These are phyloP conservation scores for Mercurialis annua DNA, from an alignment of 345 rosid genomes.

Conservation along the genomic window DNA sequence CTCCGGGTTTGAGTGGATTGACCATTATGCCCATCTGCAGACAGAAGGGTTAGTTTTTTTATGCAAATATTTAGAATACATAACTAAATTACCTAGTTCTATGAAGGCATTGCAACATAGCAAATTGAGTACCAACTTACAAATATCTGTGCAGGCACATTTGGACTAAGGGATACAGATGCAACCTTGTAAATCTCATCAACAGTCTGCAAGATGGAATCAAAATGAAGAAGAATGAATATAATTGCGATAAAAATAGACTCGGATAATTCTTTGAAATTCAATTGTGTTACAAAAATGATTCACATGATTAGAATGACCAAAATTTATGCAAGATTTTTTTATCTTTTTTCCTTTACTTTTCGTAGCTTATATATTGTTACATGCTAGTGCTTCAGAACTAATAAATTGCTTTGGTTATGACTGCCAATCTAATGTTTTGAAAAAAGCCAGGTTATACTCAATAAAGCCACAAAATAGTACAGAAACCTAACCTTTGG, in stretches of 20 bases:
- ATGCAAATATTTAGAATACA: not conserved
- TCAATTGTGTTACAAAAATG: too few species aligned
- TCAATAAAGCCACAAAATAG: not conserved
- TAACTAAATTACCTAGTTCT: constrained; percentile 8
- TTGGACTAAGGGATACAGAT: constrained; percentile 88
- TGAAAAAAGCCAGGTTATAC: constrained; percentile 8
- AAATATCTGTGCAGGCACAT: constrained; percentile 95
- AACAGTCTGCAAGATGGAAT: constrained; percentile 59
- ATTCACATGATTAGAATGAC: not conserved
- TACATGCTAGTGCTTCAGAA: not conserved
- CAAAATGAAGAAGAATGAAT: constrained; percentile 11
- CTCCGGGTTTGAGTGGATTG: constrained; percentile 90
- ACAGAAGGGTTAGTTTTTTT: constrained; percentile 10
- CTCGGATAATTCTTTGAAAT: too few species aligned
- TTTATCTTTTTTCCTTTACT: not conserved
- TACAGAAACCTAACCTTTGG: constrained; percentile 53
- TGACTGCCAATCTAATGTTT: not conserved
- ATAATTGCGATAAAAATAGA: not conserved
- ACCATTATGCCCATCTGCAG: constrained; percentile 96
- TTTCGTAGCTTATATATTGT: not conserved
- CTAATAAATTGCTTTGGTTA: not conserved
- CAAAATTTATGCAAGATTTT: constrained; percentile 1
- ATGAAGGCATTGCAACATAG: constrained; percentile 4
- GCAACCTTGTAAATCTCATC: constrained; percentile 97
- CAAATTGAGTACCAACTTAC: constrained; percentile 47